phyloP scores from a whole-genome alignment of 805 yeast species.

The Cyberlindnera mycetangii region DNA sequence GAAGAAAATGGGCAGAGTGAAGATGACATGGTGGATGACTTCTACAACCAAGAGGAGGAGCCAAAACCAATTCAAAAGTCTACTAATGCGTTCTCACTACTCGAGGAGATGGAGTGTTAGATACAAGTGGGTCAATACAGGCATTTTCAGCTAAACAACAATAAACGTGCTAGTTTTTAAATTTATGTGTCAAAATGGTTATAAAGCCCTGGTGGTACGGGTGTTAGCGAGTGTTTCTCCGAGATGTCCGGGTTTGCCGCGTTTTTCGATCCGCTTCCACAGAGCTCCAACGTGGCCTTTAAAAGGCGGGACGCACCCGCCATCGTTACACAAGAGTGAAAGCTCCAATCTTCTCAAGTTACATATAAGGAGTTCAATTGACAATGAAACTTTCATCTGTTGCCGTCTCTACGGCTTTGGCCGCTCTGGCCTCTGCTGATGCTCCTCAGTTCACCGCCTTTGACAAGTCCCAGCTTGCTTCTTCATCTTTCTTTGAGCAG shows the following conservation, averaged over 20 bases:
- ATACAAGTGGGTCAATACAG: neutral
- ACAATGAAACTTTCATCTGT: constrained; percentile 25
- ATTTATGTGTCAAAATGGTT: neutral
- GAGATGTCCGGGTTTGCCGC: constrained; percentile 2
- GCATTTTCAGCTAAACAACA: too few relatives aligned
- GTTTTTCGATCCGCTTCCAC: neutral
- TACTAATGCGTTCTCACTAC: constrained; percentile 30
- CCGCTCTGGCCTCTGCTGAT: constrained; percentile 20
- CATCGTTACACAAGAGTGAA: too few relatives aligned
- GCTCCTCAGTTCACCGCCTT: constrained; percentile 36
- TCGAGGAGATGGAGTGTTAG: constrained; percentile 33
- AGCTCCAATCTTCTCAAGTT: too few relatives aligned
- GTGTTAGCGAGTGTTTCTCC: neutral
- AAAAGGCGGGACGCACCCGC: too few relatives aligned
- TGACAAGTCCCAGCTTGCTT: constrained; percentile 33
- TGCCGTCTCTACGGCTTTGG: constrained; percentile 25
- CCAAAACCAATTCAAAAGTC: neutral
- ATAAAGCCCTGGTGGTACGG: neutral
- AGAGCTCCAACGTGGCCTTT: constrained; percentile 3
- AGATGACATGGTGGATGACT: constrained; percentile 25
- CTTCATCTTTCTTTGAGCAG: constrained; percentile 62
- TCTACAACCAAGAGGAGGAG: constrained; percentile 19
- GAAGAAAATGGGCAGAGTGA: constrained; percentile 22
- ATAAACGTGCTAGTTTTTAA: too few relatives aligned
- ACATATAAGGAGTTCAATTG: neutral